Evolutionary conservation across 225 moss, liverwort and hornwort species (phyloP).

Genomic region (Climacium dendroides): DNA sequence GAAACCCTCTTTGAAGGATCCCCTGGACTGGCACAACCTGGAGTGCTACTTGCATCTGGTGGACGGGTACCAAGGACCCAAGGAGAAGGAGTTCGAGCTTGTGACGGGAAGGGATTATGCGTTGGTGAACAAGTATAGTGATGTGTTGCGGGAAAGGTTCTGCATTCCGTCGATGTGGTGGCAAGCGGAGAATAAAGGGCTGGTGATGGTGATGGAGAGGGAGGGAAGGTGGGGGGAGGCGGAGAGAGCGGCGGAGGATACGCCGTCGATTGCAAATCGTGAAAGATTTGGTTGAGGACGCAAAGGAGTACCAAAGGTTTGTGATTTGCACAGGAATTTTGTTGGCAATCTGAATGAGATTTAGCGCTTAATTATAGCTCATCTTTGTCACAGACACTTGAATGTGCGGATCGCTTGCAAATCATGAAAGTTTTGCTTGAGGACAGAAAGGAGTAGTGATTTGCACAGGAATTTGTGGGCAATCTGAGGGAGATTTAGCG

Average conservation of each 20-base stretch:
- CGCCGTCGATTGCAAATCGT: constrained; percentile 16
- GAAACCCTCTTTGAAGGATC: constrained; percentile 7
- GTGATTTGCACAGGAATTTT: not conserved
- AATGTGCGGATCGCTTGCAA: not conserved
- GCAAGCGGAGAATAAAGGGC: constrained; percentile 30
- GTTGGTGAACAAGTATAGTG: constrained; percentile 24
- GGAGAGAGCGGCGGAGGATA: not conserved
- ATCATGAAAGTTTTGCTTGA: not conserved
- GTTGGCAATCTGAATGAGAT: not conserved
- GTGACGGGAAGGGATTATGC: constrained; percentile 16
- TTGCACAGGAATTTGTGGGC: not conserved
- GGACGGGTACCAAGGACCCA: constrained; percentile 19
- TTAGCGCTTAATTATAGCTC: too few species aligned
- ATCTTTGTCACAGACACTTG: too few species aligned
- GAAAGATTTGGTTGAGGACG: not conserved
- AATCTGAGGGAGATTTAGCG: not conserved
- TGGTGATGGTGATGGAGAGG: not conserved
- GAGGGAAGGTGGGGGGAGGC: constrained; percentile 23
- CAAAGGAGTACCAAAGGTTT: not conserved
- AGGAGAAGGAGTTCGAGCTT: constrained; percentile 19
- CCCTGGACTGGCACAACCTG: constrained; percentile 24
- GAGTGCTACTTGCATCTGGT: constrained; percentile 40
- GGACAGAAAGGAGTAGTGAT: not conserved
- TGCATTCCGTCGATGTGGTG: constrained; percentile 30
- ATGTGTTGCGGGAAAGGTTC: constrained; percentile 4